phyloP scores from a whole-genome alignment of 306 rosid species.

The Sesbania bispinosa region DNA sequence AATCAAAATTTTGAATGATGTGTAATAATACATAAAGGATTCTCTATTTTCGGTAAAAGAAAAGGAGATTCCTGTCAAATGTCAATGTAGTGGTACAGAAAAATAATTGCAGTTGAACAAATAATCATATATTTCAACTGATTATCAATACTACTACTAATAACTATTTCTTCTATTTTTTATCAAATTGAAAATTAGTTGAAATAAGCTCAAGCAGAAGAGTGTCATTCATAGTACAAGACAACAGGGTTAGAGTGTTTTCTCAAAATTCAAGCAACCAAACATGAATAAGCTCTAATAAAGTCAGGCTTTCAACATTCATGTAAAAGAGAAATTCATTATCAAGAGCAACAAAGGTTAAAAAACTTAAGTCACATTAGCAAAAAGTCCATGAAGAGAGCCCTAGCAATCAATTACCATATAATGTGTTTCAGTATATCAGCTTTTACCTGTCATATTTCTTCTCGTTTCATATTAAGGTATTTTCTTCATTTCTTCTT shows the following conservation, averaged over 20 bases:
- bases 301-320: background rate
- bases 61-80: no score
- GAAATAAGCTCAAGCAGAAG: background rate
- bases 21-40: no score
- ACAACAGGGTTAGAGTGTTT: background rate
- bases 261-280: background rate
- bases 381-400: background rate
- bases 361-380: background rate
- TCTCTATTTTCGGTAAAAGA: no score
- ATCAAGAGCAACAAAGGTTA: background rate
- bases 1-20: no score
- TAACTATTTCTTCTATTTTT: no score
- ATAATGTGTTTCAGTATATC: background rate
- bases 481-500: conserved; percentile 60
- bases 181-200: background rate
- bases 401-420: background rate
- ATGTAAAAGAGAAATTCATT: background rate
- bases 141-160: no score
- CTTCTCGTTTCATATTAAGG: conserved; percentile 70
- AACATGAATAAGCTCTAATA: background rate
- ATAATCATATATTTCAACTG: background rate
- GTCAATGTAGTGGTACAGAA: no score
- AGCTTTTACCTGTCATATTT: conserved; percentile 45
- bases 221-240: background rate
- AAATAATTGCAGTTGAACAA: background rate